Evolutionary conservation across 2,329 filamentous ascomycete genomes (phyloP), one percentile per base, ranked within the genome.

Genomic region (Phialophora macrospora): DNA sequence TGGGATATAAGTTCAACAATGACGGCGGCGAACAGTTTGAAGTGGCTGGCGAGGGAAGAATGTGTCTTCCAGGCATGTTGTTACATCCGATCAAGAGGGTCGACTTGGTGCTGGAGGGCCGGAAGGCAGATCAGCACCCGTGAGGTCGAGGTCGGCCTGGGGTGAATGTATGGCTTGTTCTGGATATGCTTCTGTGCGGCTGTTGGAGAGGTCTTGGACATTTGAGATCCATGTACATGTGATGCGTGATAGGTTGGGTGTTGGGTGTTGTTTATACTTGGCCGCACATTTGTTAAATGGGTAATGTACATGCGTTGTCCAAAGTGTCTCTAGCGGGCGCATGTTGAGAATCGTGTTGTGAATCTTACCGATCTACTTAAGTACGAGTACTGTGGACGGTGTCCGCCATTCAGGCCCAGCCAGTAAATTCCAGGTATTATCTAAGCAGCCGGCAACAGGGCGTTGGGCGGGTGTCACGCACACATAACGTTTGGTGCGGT

Each of bases 41-140:
- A 78, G 77, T 85, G 67, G 84, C 83, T 3, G 88, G 89, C 17
- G 90, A 93, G 77, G 92, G 92, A 11, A 85, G 93, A 66, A 96
- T 97, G 92, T 97, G 93, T 79, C 80, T 97, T 48, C 92, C 93
- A 7, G 91, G 90, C 0, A 94, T 97, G 89, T 79, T 97, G 68
- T 79, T 97, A 69, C 93, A 97, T 83, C 93, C 93, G 0, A 85
- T 97, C 60, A 97, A 97, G 81, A 85, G 87, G 60, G 84, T 93
- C 4, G 86, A 89, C 49, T 74, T 83, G 74, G 74, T 81, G 28
- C 68, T 72, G 32, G 74, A 76, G 60, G 72, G 71, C 11, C 58
- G 63, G 55, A 64, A 66, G 57, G 70, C 65, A 12, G 69, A 71
- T 60, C 60, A 69, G 48, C 48, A 51, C 20, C 48, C 48, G 20